Base-by-base conservation (phyloP, 2,329 filamentous ascomycete genomes). In the Taxawa tesnikishii region DNA sequence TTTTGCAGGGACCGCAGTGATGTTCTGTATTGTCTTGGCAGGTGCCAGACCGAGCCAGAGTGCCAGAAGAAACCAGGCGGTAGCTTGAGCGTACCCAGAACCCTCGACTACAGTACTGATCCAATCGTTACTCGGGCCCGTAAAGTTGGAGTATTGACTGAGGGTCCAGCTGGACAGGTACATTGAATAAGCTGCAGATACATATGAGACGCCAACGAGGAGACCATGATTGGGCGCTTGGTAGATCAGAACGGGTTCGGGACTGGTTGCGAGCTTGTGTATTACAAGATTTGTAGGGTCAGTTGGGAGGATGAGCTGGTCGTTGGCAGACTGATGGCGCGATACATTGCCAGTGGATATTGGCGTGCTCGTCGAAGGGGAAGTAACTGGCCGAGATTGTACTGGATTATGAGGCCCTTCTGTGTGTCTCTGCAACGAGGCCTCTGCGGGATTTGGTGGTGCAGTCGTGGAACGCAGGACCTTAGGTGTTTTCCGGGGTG, bases 181-280 rank as follows among this genome's bases (percentile, higher is more conserved):
- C 9, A 10, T 29, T 8, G 17, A 15, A 15, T 14, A 29, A 8
- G 15, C 15, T 8, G 12, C 15, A 17, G 12, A 15, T 12, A 15
- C 17, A 16, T 19, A 17, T 15, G 13, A 34, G 26, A 33, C 26
- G 4, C 29, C 10, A 4, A 15, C 26, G 13, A 33, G 14, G 12
- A 24, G 25, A 4, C 15, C 30, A n/a, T 37, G 35, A 13, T 30
- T 15, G 14, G 30, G 30, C 6, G 35, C 35, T 25, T 23, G 14
- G 23, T 37, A 37, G 13, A 37, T n/a, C 5, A 24, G 17, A n/a
- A 33, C 27, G 5, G 35, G 35, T 10, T 29, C 14, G 18, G 29
- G 11, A 14, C 15, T 15, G 9, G 12, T 8, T 7, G 29, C n/a
- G 5, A 31, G 18, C n/a, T 19, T 19, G 8, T 31, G 12, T 15